These are phyloP conservation scores for Calonectria pseudoturangicola DNA, from an alignment of 2,329 filamentous ascomycete genomes.

Conservation along the genomic window DNA sequence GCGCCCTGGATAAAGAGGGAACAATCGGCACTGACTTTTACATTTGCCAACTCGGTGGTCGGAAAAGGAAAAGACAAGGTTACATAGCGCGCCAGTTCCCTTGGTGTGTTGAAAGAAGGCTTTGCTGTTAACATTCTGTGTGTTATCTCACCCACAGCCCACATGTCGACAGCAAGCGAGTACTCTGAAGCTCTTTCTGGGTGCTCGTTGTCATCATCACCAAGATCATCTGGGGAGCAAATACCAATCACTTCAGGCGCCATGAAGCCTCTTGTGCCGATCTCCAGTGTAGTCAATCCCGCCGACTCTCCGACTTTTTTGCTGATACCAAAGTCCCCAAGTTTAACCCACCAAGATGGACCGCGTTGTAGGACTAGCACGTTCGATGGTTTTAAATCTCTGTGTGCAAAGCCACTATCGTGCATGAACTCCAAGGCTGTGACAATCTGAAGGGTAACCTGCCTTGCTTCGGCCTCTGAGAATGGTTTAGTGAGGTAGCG, in stretches of 20 bases:
- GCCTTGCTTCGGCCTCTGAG: not conserved
- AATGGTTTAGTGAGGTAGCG: conserved; percentile 24
- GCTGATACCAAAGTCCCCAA: conserved; percentile 31
- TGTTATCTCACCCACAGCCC: conserved; percentile 62
- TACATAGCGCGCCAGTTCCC: not conserved
- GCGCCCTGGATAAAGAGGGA: not conserved
- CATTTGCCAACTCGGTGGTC: not conserved
- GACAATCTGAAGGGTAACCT: conserved; percentile 23
- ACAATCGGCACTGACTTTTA: not conserved
- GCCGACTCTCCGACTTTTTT: not conserved
- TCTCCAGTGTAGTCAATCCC: not conserved
- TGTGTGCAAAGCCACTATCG: conserved; percentile 29
- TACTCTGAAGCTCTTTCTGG: not conserved
- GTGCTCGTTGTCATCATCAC: not conserved
- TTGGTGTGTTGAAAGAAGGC: not conserved
- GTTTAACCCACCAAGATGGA: conserved; percentile 32
- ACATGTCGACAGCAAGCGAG: conserved; percentile 24
- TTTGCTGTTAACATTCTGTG: conserved; percentile 11
- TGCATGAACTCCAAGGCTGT: conserved; percentile 35
- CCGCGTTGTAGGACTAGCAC: conserved; percentile 15
- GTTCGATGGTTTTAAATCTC: conserved; percentile 36
- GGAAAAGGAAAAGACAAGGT: not conserved
- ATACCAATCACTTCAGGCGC: conserved; percentile 4
- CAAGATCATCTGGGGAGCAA: not conserved
- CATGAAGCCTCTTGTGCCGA: conserved; percentile 9